Conservation (phyloP, 2,329 filamentous ascomycete species). For the Colletotrichum destructivum region DNA sequence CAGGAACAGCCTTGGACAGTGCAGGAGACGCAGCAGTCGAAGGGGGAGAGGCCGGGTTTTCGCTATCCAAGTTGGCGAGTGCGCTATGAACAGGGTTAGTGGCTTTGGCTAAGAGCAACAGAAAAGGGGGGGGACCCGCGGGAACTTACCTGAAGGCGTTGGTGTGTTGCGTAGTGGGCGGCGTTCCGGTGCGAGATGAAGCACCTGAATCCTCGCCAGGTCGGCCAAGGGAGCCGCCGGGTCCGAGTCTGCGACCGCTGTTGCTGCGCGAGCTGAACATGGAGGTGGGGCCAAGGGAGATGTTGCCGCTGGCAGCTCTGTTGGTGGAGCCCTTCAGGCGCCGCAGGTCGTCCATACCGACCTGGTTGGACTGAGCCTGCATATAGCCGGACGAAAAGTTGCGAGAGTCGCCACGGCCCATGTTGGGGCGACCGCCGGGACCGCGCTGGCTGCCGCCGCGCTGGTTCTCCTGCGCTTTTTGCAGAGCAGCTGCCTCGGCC, state of each 20-base stretch:
- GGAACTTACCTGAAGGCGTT: constrained; percentile 92
- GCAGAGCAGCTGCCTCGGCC: constrained; percentile 82
- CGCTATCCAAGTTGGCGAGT: constrained; percentile 73
- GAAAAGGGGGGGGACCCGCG: too few relatives aligned
- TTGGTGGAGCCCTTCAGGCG: constrained; percentile 79
- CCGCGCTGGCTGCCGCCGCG: constrained; percentile 74
- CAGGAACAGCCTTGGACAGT: constrained; percentile 73
- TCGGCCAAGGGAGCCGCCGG: constrained; percentile 79
- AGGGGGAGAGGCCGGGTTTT: constrained; percentile 78
- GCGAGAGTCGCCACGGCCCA: constrained; percentile 89
- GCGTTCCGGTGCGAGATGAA: constrained; percentile 92
- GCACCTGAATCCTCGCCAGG: constrained; percentile 87
- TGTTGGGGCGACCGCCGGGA: constrained; percentile 76
- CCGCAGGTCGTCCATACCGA: constrained; percentile 92
- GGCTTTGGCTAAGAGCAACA: neutral
- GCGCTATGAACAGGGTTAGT: constrained; percentile 60
- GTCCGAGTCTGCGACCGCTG: constrained; percentile 86
- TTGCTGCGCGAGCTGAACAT: constrained; percentile 93
- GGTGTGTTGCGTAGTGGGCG: constrained; percentile 80
- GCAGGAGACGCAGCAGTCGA: constrained; percentile 78
- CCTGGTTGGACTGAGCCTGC: constrained; percentile 84
- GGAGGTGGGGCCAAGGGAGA: constrained; percentile 84
- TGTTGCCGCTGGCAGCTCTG: constrained; percentile 73
- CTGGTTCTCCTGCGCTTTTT: constrained; percentile 83
- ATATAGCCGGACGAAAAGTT: constrained; percentile 83